Percentiles rank a stretch among this genome's conserved stretches.
Conservation (phyloP, 345 rosid genomes). For the Sonneratia caseolaris region DNA sequence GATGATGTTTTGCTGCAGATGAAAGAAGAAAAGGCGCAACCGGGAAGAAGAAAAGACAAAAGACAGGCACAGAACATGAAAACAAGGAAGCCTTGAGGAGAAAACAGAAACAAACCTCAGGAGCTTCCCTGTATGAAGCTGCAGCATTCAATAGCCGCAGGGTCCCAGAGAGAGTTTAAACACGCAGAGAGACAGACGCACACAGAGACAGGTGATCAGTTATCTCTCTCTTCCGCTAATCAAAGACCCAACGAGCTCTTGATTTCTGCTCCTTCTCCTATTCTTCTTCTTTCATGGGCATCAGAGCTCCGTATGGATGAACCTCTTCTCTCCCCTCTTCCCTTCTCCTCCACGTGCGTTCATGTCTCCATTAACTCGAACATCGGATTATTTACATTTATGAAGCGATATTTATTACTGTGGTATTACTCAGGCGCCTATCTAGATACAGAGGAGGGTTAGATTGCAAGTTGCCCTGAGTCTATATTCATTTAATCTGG, state of each 20-base stretch:
- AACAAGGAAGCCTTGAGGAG: not conserved
- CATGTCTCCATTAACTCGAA: constrained; percentile 7
- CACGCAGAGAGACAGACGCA: not conserved
- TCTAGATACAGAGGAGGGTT: no score
- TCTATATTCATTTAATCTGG: not conserved
- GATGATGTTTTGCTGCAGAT: not conserved
- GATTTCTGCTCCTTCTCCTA: not conserved
- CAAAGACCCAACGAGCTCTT: not conserved
- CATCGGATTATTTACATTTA: constrained; percentile 1
- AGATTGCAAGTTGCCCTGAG: not conserved
- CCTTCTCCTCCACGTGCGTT: constrained; percentile 4
- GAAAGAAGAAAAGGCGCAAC: no score
- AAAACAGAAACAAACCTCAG: not conserved
- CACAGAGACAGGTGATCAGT: not conserved
- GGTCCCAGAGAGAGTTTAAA: not conserved
- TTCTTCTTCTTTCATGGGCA: not conserved
- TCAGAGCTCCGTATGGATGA: not conserved
- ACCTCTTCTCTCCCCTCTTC: not conserved
- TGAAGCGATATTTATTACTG: not conserved
- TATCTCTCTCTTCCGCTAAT: not conserved
- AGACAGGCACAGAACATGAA: no score
- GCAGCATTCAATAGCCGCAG: constrained; percentile 3
- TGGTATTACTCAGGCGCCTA: no score
- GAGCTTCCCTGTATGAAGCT: constrained; percentile 8
- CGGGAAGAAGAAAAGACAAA: no score